Base-by-base conservation (phyloP, 192 early-diverging fungal species). In the Obelidium mucronatum region DNA sequence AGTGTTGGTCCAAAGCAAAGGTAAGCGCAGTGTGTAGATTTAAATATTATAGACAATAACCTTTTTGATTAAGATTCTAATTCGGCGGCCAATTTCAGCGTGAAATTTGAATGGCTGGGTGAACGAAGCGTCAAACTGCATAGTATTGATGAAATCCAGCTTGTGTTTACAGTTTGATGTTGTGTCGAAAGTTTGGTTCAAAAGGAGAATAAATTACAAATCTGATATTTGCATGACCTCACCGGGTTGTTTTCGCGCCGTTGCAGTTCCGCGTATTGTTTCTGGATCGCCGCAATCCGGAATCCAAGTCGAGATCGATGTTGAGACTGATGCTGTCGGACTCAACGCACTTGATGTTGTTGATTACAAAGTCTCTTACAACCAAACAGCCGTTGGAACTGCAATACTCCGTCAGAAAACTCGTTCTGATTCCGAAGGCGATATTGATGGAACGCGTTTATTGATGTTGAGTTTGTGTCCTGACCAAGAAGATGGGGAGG, bases 121-220 rank as follows among this genome's bases (percentile, higher is more conserved):
- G 86, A 87, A 52, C 75, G 86, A 11, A 58, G 73, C 36, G 84
- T 87, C 22, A 74, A 61, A 40, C 62, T 87, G 61, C 63, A 76
- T 30, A 84, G 82, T 53, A 65, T 84, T 19, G 73, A 74, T 48
- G 86, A 74, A 22, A 40, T 82, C 48, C 51, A 86, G 61, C 48
- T 86, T 39, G 66, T 67, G 35, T 87, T 87, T 62, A 81, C 79
- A 33, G 86, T 87, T 26, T 87, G 35, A 76, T 48, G 44, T 15
- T n/a, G n/a, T n/a, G n/a, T n/a, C n/a, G n/a, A n/a, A n/a, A n/a
- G n/a, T n/a, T n/a, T n/a, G n/a, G n/a, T n/a, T n/a, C n/a, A n/a
- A n/a, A n/a, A n/a, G n/a, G n/a, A n/a, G n/a, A n/a, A n/a, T 48
- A 48, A 6, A 0, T 48, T 48, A 48, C 19, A 48, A 48, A 48